Base-by-base conservation (phyloP, 2,329 filamentous ascomycete genomes). In the Clonostachys rosea region DNA sequence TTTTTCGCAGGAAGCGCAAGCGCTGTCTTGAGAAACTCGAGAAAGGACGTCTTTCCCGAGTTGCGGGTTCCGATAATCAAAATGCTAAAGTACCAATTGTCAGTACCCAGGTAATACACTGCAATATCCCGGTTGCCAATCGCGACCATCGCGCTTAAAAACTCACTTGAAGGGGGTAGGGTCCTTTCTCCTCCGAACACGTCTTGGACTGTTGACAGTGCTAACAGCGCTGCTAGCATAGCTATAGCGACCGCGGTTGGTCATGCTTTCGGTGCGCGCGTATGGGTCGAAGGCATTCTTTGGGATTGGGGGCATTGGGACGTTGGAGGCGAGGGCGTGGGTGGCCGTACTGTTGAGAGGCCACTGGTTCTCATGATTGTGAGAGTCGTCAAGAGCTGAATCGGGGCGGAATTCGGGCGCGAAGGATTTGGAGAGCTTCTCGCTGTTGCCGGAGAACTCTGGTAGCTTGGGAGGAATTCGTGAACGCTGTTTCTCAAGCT, bases 101-200 rank as follows among this genome's bases (percentile, higher is more conserved):
- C 36, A 55, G 52, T 43, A 42, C 20, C 18, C 37, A 24, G 10
- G 44, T 13, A 20, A 24, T 47, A 43, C 47, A 10, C 30, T 10
- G 35, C 14, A 33, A 17, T 13, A 33, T 36, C 18, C 12, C 7
- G 37, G 18, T 6, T 35, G 33, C 35, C 20, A 35, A 37, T 16
- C 47, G 43, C 24, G 24, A 39, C 40, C 34, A 43, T 12, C 36
- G n/a, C 35, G 34, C n/a, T 16, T 40, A n/a, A 39, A 39, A 30
- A 80, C 91, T 80, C 75, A 97, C 92, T 99, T 99, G 81, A 97
- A 96, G 1, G 94, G 91, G 11, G 92, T 96, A 9, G 94, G 94
- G 62, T 99, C 94, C 76, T 96, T 97, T 73, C 94, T 86, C 74
- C 92, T 87, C 59, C 94, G 85, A 55, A 97, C 86, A 63, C 91